Percentiles rank a stretch among this genome's conserved stretches.
These are phyloP conservation scores for Phaeosphaeriaceae sp. DNA, from an alignment of 2,329 filamentous ascomycete genomes.

Conservation along the genomic window DNA sequence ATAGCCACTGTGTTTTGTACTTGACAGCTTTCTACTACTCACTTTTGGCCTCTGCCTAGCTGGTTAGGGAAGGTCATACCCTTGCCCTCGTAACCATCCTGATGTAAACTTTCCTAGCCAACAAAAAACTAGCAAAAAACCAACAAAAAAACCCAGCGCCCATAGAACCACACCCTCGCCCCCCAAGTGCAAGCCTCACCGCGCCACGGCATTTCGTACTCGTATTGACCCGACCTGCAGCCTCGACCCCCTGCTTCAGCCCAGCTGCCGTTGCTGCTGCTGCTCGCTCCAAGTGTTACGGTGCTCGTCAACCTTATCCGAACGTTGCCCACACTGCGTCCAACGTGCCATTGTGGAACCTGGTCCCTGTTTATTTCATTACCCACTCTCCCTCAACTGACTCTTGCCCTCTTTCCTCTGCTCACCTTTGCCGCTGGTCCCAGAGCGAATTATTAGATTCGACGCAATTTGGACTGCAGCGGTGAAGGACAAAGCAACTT, in stretches of 20 bases:
- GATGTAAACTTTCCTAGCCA: too few relatives aligned
- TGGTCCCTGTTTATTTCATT: constrained; percentile 29
- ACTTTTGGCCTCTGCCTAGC: too few relatives aligned
- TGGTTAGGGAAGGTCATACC: too few relatives aligned
- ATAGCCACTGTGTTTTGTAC: background rate
- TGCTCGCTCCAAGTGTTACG: constrained; percentile 13
- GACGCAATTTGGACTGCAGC: constrained; percentile 32
- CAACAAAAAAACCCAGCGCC: too few relatives aligned
- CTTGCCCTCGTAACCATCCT: too few relatives aligned
- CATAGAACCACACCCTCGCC: too few relatives aligned
- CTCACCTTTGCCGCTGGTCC: constrained; percentile 35
- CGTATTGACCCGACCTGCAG: background rate
- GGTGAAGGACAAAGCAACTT: constrained; percentile 10
- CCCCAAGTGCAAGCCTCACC: too few relatives aligned
- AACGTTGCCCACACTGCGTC: constrained; percentile 21
- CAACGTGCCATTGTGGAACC: constrained; percentile 30
- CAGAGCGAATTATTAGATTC: constrained; percentile 49
- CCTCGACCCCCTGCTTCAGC: constrained; percentile 8
- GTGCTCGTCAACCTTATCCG: constrained; percentile 26
- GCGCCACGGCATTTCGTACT: too few relatives aligned
- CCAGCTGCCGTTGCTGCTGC: constrained; percentile 16
- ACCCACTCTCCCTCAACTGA: constrained; percentile 16
- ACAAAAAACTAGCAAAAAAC: too few relatives aligned
- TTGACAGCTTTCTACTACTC: background rate
- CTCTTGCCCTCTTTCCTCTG: constrained; percentile 8